Base-by-base conservation (phyloP, 345 rosid genomes). In the Corchorus olitorius region DNA sequence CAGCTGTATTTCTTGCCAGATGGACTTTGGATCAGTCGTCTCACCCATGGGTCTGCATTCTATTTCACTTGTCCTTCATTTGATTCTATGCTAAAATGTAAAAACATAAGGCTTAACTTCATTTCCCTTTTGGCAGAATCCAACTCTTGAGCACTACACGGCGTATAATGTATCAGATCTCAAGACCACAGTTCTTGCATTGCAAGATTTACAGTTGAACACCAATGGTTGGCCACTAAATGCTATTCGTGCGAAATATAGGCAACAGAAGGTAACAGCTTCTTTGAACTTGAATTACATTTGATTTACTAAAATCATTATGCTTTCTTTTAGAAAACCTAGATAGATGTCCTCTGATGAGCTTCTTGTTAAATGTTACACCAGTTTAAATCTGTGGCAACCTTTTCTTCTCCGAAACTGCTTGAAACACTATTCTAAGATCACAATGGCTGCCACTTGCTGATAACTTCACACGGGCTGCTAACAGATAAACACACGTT, bases 1-100 rank as follows among this genome's bases (percentile, higher is more conserved):
- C 99, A 8, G 91, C 98, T 64, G 93, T 95, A 34, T 92, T 95
- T 80, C 97, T 95, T 12, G 96, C 97, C 65, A 87, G 86, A 82
- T 95, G 99, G 99, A 95, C 99, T 3, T 55, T 93, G 79, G 93
- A 93, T 77, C 95, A 87, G 61, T 89, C 93, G 61, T 79, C 77
- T 69, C 92, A 92, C 72, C 98, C 99, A 64, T 95, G 99, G 99
- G 99, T 95, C 62, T 65, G 88, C 74, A 70, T 68, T 80, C 78
- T 70, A 27, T 77, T 69, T 74, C 67, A 39, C 66, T 62, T 43
- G 75, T 50, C 56, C 15, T 34, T 48, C 27, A 12, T 43, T 5
- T 56, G 46, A 41, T 84, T 65, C 39, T 65, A 71, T 72, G 41
- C 62, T 65, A 17, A 8, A 45, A 52, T 52, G 49, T 65, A 17